Base-by-base conservation (phyloP, 139 green algal species). In the Zygnema cylindricum region DNA sequence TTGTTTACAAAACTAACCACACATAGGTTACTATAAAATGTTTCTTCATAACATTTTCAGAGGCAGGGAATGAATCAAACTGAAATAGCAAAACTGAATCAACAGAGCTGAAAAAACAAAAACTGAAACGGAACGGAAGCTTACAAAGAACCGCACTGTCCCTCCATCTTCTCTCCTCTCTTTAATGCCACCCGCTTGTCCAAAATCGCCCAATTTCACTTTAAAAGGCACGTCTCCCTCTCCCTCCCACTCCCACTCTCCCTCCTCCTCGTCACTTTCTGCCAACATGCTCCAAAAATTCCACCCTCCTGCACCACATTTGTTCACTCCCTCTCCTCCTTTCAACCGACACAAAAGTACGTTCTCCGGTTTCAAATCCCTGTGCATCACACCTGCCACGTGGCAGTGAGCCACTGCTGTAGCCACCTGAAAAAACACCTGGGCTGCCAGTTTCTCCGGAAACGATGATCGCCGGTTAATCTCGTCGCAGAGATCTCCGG, bases 311-410 rank as follows among this genome's bases (percentile, higher is more conserved):
- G 49, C 49, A 7, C 49, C 49, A 16, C 49, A 7, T 16, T 63
- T 63, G 49, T 16, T 16, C 49, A 63, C 16, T 7, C 49, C 49
- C 49, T 25, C 49, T 63, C 7, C 49, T 63, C 16, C 16, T 16
- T 63, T n/a, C n/a, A n/a, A n/a, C n/a, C 49, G 7, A 95, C 94
- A 55, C 22, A 86, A n/a, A n/a, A 99, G 91, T 86, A 99, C 98
- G 93, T 99, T 99, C 91, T 89, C 84, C 30, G 84, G 84, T n/a
- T 89, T 89, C 76, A 89, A 77, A 76, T 89, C 84, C n/a, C 84
- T 71, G 88, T 99, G 97, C 35, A 98, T 95, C n/a, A 99, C 96
- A 38, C 96, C 96, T 87, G 98, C 94, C 55, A 81, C 92, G 93
- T 99, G 97, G 49, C 84, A 89, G 42, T 77, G 77, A 22, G 30